Evolutionary conservation across 208 protist genomes (phyloP).

Genomic region (Histomonas meleagridis): DNA sequence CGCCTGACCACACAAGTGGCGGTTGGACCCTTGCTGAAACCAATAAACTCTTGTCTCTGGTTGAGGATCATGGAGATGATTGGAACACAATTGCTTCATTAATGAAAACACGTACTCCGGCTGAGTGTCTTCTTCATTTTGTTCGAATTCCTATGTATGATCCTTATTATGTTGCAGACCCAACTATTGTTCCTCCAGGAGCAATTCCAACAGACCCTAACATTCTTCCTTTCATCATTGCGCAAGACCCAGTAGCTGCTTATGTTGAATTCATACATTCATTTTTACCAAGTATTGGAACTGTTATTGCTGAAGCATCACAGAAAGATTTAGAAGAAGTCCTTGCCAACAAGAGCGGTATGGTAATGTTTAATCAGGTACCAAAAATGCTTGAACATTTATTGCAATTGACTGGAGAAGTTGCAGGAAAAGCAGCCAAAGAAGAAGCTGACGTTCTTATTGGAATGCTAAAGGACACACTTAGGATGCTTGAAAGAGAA

Average conservation of each 20-base stretch:
- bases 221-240: neutral
- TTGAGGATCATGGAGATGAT: conserved; percentile 25
- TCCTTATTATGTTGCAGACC: neutral
- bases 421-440: neutral
- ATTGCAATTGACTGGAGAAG: neutral
- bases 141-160: conserved; percentile 7
- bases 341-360: neutral
- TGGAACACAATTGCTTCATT: neutral
- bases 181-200: neutral
- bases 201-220: neutral
- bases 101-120: neutral
- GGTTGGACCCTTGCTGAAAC: neutral
- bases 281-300: neutral
- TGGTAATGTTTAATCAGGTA: neutral
- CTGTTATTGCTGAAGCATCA: neutral
- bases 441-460: neutral
- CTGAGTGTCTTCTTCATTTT: neutral
- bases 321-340: neutral
- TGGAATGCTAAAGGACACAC: too few relatives aligned
- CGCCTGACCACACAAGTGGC: neutral
- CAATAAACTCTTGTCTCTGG: neutral
- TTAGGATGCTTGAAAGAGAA: too few relatives aligned
- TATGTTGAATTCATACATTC: neutral
- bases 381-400: neutral
- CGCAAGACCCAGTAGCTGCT: neutral